Percentiles rank a stretch among this genome's conserved stretches.
These are phyloP conservation scores for Cyclotella baltica DNA, from an alignment of 108 stramenopile species.

Conservation along the genomic window DNA sequence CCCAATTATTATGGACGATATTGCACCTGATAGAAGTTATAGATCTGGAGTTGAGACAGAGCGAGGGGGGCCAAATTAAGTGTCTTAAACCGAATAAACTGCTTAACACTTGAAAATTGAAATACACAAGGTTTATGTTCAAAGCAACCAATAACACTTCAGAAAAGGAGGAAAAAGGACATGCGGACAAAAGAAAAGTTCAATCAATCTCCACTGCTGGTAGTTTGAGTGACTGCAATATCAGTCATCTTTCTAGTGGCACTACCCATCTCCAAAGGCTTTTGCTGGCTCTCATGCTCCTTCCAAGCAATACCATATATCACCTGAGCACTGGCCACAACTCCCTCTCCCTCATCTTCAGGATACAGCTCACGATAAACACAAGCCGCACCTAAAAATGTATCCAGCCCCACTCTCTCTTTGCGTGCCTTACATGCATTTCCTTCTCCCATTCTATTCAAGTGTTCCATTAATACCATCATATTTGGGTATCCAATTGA, in stretches of 20 bases:
- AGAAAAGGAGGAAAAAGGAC: no score
- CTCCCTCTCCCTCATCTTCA: conserved; percentile 41
- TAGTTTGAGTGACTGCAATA: conserved; percentile 47
- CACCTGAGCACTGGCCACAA: conserved; percentile 82
- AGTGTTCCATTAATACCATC: conserved; percentile 93
- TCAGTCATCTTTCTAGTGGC: conserved; percentile 78
- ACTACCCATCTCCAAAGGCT: conserved; percentile 82
- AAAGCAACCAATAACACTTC: no score
- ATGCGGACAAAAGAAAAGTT: no score
- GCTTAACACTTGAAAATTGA: no score
- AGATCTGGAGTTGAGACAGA: no score
- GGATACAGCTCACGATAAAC: conserved; percentile 91
- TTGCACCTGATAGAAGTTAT: no score
- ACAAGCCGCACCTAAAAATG: conserved; percentile 91
- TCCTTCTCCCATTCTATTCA: conserved; percentile 96
- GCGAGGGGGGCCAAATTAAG: no score
- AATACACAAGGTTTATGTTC: no score
- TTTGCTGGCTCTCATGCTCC: conserved; percentile 92
- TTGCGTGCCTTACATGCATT: conserved; percentile 77
- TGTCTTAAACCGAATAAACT: no score
- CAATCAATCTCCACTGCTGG: neutral
- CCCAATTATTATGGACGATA: no score
- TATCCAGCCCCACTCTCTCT: conserved; percentile 71
- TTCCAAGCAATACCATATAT: conserved; percentile 99
- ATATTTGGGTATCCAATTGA: conserved; percentile 86